Conservation (phyloP, 306 rosid genomes). For the Prunus mongolica region DNA sequence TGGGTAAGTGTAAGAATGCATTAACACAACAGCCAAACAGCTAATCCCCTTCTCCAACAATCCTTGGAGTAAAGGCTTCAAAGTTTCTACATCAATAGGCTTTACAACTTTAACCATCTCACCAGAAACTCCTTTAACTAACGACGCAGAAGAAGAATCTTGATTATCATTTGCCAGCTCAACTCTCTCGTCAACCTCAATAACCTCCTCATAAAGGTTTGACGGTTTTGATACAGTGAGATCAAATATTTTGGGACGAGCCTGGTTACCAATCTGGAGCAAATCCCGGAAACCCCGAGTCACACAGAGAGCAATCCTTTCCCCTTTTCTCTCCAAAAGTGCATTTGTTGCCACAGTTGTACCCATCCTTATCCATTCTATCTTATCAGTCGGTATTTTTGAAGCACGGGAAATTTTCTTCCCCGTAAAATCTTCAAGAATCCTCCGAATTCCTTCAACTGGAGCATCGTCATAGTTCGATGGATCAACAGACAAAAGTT, state of each 20-base stretch:
- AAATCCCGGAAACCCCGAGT: slow-evolving; percentile 82
- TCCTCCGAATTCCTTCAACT: slow-evolving; percentile 80
- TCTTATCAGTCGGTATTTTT: slow-evolving; percentile 75
- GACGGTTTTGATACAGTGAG: slow-evolving; percentile 80
- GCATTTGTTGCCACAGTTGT: slow-evolving; percentile 97
- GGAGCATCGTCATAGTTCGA: slow-evolving; percentile 93
- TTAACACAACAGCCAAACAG: slow-evolving; percentile 85
- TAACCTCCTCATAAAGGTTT: slow-evolving; percentile 78
- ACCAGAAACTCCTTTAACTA: slow-evolving; percentile 75
- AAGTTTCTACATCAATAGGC: slow-evolving; percentile 61
- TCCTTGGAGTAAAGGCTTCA: slow-evolving; percentile 51
- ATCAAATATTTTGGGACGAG: slow-evolving; percentile 87
- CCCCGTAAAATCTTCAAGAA: slow-evolving; percentile 61
- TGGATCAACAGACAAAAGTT: slow-evolving; percentile 89
- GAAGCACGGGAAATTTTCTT: slow-evolving; percentile 51
- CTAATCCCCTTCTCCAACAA: slow-evolving; percentile 65
- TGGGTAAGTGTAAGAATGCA: slow-evolving; percentile 89
- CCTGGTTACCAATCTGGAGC: slow-evolving; percentile 93
- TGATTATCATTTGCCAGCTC: slow-evolving; percentile 38
- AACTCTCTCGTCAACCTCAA: slow-evolving; percentile 86
- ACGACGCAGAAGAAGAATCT: slow-evolving; percentile 28
- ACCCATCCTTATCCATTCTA: slow-evolving; percentile 99
- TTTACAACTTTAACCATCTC: slow-evolving; percentile 73
- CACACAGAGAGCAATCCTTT: slow-evolving; percentile 87
- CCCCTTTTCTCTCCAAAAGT: slow-evolving; percentile 85